Conservation (phyloP, 1,284 basidiomycete genomes). For the Ceratobasidium sp. region DNA sequence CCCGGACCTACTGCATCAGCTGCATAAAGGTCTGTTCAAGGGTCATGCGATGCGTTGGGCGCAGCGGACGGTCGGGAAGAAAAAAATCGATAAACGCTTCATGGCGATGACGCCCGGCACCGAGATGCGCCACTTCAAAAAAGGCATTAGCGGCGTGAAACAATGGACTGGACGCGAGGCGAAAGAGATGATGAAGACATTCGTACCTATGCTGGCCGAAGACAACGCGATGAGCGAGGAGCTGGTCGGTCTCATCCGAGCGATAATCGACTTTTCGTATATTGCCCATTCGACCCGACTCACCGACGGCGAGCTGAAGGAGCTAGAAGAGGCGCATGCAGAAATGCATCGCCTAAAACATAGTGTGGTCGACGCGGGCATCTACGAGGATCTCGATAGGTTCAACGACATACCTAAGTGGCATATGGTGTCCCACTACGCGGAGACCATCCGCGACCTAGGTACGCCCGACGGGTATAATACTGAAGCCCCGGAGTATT, state of each 20-base stretch:
- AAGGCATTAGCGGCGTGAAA: neutral
- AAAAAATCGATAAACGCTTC: too few relatives aligned
- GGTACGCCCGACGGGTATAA: constrained; percentile 32
- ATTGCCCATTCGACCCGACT: neutral
- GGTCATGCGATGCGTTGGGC: constrained; percentile 45
- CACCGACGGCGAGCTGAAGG: neutral
- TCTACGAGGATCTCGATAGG: neutral
- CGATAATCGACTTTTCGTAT: neutral
- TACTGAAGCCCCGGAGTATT: constrained; percentile 34
- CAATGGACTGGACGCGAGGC: constrained; percentile 21
- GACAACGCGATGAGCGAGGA: too few relatives aligned
- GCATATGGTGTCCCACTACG: constrained; percentile 29
- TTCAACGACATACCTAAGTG: constrained; percentile 22
- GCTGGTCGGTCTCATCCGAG: too few relatives aligned
- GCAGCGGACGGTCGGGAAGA: too few relatives aligned
- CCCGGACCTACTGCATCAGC: constrained; percentile 56
- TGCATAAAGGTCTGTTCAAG: constrained; percentile 58
- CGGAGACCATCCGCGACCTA: neutral
- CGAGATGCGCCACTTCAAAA: neutral
- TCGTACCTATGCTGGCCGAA: too few relatives aligned
- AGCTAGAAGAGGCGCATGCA: neutral
- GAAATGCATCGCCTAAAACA: neutral
- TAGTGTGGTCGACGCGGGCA: too few relatives aligned
- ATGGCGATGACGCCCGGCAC: too few relatives aligned
- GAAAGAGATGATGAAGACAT: constrained; percentile 10